Percentiles rank a stretch among this genome's conserved stretches.
Conservation (phyloP, 2,329 filamentous ascomycete species). For the Dactylellina parvicollis region DNA sequence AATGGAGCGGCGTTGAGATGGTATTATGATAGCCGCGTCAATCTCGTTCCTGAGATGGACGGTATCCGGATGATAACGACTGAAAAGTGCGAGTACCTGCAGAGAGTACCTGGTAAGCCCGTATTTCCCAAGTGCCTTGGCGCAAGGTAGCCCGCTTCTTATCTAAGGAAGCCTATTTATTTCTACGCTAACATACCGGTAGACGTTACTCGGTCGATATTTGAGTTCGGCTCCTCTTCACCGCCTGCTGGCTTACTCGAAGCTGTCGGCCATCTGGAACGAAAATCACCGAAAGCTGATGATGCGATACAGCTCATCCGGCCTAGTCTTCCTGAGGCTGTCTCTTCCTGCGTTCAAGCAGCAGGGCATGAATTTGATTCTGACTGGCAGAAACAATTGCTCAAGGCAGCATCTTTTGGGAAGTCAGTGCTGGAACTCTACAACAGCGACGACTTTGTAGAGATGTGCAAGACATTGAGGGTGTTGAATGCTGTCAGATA, state of each 20-base stretch:
- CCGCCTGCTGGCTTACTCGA: slow-evolving; percentile 92
- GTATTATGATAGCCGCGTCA: slow-evolving; percentile 90
- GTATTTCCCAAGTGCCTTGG: slow-evolving; percentile 18
- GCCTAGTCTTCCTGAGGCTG: slow-evolving; percentile 85
- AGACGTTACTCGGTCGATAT: slow-evolving; percentile 86
- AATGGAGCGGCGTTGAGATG: slow-evolving; percentile 79
- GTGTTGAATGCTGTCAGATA: slow-evolving; percentile 92
- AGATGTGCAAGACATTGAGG: slow-evolving; percentile 93
- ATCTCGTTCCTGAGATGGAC: slow-evolving; percentile 86
- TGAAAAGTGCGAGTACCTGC: slow-evolving; percentile 95
- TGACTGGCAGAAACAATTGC: slow-evolving; percentile 91
- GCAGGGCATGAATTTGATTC: slow-evolving; percentile 90
- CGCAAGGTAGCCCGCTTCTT: background rate
- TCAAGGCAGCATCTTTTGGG: slow-evolving; percentile 97
- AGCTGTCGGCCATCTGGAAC: slow-evolving; percentile 87
- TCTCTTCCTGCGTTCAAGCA: slow-evolving; percentile 91
- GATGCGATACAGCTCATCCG: slow-evolving; percentile 97
- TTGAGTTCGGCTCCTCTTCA: slow-evolving; percentile 85
- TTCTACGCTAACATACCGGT: slow-evolving; percentile 27
- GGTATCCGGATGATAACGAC: slow-evolving; percentile 91
- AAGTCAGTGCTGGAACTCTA: slow-evolving; percentile 98
- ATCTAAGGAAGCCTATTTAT: too few relatives aligned
- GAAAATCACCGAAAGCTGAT: slow-evolving; percentile 94
- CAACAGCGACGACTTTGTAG: slow-evolving; percentile 97
- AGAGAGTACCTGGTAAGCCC: slow-evolving; percentile 77